These are phyloP conservation scores for Volvox reticuliferus DNA, from an alignment of 139 green algal genomes.

Conservation along the genomic window DNA sequence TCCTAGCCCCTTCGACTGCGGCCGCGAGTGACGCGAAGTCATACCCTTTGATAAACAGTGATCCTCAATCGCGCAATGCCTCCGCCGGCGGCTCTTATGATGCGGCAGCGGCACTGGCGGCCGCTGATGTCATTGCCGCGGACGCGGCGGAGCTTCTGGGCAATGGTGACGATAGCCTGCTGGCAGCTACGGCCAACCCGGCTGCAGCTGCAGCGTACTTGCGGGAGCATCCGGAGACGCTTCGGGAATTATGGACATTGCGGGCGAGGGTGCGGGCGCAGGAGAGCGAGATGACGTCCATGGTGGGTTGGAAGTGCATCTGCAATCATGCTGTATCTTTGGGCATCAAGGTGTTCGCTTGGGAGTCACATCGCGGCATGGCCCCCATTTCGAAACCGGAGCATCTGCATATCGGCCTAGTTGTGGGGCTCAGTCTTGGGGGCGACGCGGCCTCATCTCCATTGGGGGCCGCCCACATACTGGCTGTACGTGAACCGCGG, in stretches of 20 bases:
- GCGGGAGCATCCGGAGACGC: conserved; percentile 29
- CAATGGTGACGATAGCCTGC: conserved; percentile 1
- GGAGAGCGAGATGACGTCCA: conserved; percentile 1
- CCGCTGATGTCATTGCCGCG: neutral
- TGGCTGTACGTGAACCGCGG: too few species aligned
- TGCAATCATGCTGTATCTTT: too few species aligned
- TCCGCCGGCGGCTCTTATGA: neutral
- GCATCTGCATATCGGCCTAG: too few species aligned
- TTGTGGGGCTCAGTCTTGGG: too few species aligned
- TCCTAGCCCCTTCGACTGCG: neutral
- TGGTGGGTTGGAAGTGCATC: neutral
- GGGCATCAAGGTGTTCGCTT: too few species aligned
- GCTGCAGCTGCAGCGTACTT: conserved; percentile 7
- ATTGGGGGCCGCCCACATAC: too few species aligned
- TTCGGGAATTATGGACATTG: conserved; percentile 42
- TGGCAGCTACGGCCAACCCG: neutral
- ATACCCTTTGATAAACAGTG: too few species aligned
- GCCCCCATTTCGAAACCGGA: too few species aligned
- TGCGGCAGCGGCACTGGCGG: neutral
- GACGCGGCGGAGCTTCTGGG: neutral
- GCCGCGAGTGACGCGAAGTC: neutral
- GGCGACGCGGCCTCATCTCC: too few species aligned
- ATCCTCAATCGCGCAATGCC: neutral
- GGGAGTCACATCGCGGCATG: too few species aligned
- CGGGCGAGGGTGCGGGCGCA: conserved; percentile 7